A percentile compares a stretch with the other conserved stretches of the same genome.
Conservation (phyloP, 2,329 filamentous ascomycete species). For the Cladosporium austrohemisphaericum region DNA sequence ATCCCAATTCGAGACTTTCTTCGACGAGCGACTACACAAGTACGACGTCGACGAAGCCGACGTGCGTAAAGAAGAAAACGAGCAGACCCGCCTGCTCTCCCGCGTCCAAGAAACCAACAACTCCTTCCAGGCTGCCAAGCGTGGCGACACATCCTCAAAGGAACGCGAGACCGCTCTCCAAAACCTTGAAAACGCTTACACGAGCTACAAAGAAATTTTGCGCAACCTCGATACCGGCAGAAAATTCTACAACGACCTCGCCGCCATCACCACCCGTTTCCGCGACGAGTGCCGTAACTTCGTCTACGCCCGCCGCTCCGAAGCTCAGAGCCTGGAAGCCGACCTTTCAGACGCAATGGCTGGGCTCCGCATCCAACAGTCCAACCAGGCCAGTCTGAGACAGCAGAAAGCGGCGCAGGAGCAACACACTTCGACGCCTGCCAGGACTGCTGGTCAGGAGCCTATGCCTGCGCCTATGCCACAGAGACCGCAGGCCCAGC, state of each 20-base stretch:
- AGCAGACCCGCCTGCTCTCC: slow-evolving; percentile 69
- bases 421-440: slow-evolving; percentile 28
- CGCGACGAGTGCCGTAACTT: slow-evolving; percentile 76
- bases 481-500: slow-evolving; percentile 30
- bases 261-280: slow-evolving; percentile 80
- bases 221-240: slow-evolving; percentile 85
- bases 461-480: slow-evolving; percentile 57
- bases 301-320: slow-evolving; percentile 73
- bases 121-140: slow-evolving; percentile 70
- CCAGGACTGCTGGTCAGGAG: slow-evolving; percentile 35
- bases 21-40: slow-evolving; percentile 73
- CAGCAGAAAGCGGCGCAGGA: slow-evolving; percentile 43
- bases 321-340: slow-evolving; percentile 73
- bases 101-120: slow-evolving; percentile 72
- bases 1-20: slow-evolving; percentile 87
- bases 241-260: slow-evolving; percentile 96
- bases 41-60: slow-evolving; percentile 77
- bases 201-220: slow-evolving; percentile 94
- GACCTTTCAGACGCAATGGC: slow-evolving; percentile 61
- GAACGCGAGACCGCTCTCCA: slow-evolving; percentile 86
- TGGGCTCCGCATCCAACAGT: slow-evolving; percentile 50
- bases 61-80: slow-evolving; percentile 66
- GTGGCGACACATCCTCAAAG: slow-evolving; percentile 61
- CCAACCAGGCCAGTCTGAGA: slow-evolving; percentile 39
- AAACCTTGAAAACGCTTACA: slow-evolving; percentile 82